Evolutionary conservation across 495 filamentous ascomycete species (phyloP), one percentile per base, ranked within the genome.

Genomic region (Clavariopsis aquatica): DNA sequence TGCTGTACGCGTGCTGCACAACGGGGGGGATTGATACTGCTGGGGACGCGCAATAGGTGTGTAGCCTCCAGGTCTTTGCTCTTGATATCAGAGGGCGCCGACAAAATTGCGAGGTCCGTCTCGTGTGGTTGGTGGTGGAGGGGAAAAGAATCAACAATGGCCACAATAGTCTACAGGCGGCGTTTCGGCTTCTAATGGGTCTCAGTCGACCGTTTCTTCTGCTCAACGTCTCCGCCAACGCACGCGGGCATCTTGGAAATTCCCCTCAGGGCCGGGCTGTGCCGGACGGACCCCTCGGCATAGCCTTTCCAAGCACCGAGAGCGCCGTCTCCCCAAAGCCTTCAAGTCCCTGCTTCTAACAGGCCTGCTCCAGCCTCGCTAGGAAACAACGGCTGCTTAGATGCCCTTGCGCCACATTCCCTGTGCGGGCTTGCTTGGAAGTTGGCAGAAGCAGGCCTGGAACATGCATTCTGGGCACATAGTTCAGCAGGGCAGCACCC

Each of bases 361-460:
- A 9, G 49, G 49, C 49, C 49, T 12, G 49, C 49, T 28, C 49
- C 12, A 3, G 49, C 49, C n/a, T 17, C 6, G 49, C 49, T 34
- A 34, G 31, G 31, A 12, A 12, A 12, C 6, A 5, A 34, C 31
- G n/a, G n/a, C n/a, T n/a, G n/a, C n/a, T n/a, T 51, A 51, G 47
- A 15, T 51, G 47, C 47, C 10, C 47, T 15, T 51, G 47, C 47
- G 47, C 47, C 47, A 51, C 47, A 10, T 12, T 8, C 10, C 20
- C 10, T n/a, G n/a, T 41, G 36, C 36, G 9, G 36, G 9, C n/a
- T 9, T 6, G 20, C 17, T 47, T n/a, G 43, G 43, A 47, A 47
- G 43, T 47, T 47, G 43, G 43, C 43, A 47, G 43, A n/a, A 47
- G 15, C 43, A 47, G 17, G 43, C 43, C 43, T 23, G 43, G 43